phyloP scores from a whole-genome alignment of 2,329 filamentous ascomycete species.

The Juglanconis oblonga region DNA sequence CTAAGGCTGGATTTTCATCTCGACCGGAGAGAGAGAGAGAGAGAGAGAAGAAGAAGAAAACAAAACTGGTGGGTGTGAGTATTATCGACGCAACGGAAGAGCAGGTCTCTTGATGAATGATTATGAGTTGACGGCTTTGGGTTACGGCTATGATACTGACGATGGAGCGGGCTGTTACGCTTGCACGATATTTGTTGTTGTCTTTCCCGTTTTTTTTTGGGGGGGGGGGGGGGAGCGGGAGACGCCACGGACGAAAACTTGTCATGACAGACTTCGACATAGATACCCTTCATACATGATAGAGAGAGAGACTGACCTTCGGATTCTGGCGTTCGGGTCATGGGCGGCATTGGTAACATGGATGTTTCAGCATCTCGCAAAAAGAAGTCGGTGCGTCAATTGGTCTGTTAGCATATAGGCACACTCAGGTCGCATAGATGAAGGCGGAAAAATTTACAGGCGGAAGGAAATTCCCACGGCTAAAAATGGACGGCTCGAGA shows the following conservation, averaged over 20 bases:
- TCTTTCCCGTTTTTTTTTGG: too few species aligned
- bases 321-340: not conserved
- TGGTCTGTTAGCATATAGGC: not conserved
- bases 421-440: too few species aligned
- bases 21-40: not conserved
- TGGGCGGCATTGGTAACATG: not conserved
- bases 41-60: not conserved
- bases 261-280: not conserved
- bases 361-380: not conserved
- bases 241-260: too few species aligned
- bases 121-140: not conserved
- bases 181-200: not conserved
- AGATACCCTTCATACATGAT: constrained; percentile 11
- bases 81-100: not conserved
- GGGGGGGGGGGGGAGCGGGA: too few species aligned
- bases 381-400: too few species aligned
- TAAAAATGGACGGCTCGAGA: too few species aligned
- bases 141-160: not conserved
- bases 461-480: too few species aligned
- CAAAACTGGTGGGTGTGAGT: not conserved
- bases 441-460: too few species aligned
- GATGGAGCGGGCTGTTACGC: not conserved
- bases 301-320: not conserved
- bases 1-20: too few species aligned
- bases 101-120: not conserved